Base-by-base conservation (phyloP, 768 basidiomycete species). In the Boletus subcaerulescens region DNA sequence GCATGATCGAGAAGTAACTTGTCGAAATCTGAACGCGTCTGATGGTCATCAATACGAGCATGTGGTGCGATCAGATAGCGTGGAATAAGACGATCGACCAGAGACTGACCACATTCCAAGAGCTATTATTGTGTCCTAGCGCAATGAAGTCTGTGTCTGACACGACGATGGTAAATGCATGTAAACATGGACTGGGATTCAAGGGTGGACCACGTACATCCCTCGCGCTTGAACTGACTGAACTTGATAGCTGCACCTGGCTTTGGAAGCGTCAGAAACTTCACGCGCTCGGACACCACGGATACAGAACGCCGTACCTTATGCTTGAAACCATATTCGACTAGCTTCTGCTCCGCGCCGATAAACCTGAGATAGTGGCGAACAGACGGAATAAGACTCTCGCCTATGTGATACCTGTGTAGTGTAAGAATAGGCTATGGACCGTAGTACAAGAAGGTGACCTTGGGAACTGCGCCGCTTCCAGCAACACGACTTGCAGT, bases 181-280 rank as follows among this genome's bases (percentile, higher is more conserved):
- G 15, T 35, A 39, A 49, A 32, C 15, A 12, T 20, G 17, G 32
- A 49, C n/a, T 12, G 11, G 45, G 47, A 18, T 26, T 22, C 7
- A 3, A 29, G 6, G 5, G 1, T 35, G 39, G 35, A 10, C 11
- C 36, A 71, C 83, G 57, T 61, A 85, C 84, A 85, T 41, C 78
- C 81, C 67, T 85, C 85, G 5, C 70, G 75, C 61, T 80, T 82
- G 59, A 68, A 74, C 45, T 77, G 77, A 39, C 76, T 78, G 48
- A 87, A 75, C 61, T 86, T 86, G 67, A 86, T 73, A 4, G 80
- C 80, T 40, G 80, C 80, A 29, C 85, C 85, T 1, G 81, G 80
- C 84, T 86, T 62, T 12, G 35, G 20, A 39, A 46, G 40, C 31
- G 18, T 57, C 20, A 53, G 42, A 31, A 47, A 29, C n/a, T 4